Evolutionary conservation across 2,329 filamentous ascomycete genomes (phyloP).

Genomic region (Aspergillus oerlinghausenensis): DNA sequence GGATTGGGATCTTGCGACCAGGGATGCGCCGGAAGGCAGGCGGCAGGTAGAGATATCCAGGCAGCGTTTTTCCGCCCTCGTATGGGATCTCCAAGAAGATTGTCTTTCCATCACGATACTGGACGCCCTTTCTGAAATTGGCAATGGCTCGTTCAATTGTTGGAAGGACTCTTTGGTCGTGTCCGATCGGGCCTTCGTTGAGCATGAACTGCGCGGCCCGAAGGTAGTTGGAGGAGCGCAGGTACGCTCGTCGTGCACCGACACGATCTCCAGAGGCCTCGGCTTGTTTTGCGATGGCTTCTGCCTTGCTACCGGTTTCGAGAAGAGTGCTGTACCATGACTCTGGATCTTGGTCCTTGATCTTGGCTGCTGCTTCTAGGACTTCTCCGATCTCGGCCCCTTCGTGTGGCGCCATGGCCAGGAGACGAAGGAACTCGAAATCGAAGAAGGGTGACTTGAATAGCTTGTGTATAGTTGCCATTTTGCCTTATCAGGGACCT

Average conservation of each 20-base stretch:
- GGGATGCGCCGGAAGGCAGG: constrained; percentile 12
- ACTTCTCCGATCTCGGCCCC: constrained; percentile 41
- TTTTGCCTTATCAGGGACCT: neutral
- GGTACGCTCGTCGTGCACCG: constrained; percentile 32
- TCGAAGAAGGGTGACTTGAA: constrained; percentile 37
- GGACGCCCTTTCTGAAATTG: constrained; percentile 24
- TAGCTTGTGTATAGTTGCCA: constrained; percentile 26
- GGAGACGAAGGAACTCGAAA: constrained; percentile 42
- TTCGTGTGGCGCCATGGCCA: constrained; percentile 32
- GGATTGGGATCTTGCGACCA: constrained; percentile 28
- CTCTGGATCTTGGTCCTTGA: constrained; percentile 37
- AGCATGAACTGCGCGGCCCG: constrained; percentile 36
- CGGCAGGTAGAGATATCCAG: constrained; percentile 34
- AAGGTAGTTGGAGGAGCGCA: constrained; percentile 41
- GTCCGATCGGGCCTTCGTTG: constrained; percentile 6
- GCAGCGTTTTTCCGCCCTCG: constrained; percentile 33
- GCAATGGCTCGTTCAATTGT: constrained; percentile 19
- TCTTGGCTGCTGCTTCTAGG: constrained; percentile 34
- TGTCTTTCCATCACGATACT: constrained; percentile 25
- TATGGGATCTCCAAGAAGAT: constrained; percentile 37
- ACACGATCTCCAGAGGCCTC: constrained; percentile 22
- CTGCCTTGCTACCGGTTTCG: constrained; percentile 26
- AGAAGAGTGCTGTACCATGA: constrained; percentile 39
- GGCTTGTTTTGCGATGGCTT: constrained; percentile 34
- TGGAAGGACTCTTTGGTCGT: constrained; percentile 26